phyloP scores from a whole-genome alignment of 805 yeast species.

The Candida ovalis region DNA sequence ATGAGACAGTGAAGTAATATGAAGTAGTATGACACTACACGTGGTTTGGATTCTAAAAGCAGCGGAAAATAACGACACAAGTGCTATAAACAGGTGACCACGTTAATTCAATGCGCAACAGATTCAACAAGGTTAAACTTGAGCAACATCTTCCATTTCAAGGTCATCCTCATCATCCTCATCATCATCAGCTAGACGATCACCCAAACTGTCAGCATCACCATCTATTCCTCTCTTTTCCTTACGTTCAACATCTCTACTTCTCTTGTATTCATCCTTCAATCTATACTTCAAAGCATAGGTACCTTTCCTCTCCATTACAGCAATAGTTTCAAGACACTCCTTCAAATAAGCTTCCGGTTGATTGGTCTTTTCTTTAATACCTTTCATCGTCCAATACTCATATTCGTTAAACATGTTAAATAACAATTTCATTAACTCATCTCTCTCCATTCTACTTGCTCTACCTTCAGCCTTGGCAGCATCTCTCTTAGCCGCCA shows the following conservation, averaged over 20 bases:
- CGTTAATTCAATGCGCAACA: no score
- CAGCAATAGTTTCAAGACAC: constrained; percentile 84
- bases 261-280: constrained; percentile 82
- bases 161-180: constrained; percentile 66
- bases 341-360: constrained; percentile 93
- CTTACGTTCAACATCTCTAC: constrained; percentile 73
- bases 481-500: constrained; percentile 50
- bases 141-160: constrained; percentile 74
- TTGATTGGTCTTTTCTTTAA: constrained; percentile 90
- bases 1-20: no score
- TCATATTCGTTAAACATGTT: constrained; percentile 90
- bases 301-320: constrained; percentile 89
- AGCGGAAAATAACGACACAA: no score
- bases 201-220: constrained; percentile 27
- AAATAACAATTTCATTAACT: constrained; percentile 82
- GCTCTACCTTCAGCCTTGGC: constrained; percentile 75
- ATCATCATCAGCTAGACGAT: constrained; percentile 26
- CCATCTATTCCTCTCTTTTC: constrained; percentile 51
- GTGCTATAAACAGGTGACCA: no score
- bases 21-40: no score
- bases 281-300: constrained; percentile 88
- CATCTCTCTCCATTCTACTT: constrained; percentile 90
- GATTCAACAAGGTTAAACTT: constrained; percentile 11
- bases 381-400: constrained; percentile 93
- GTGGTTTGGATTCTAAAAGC: no score